phyloP scores from a whole-genome alignment of 2,329 filamentous ascomycete genomes.

The Hypoxylon sp. region DNA sequence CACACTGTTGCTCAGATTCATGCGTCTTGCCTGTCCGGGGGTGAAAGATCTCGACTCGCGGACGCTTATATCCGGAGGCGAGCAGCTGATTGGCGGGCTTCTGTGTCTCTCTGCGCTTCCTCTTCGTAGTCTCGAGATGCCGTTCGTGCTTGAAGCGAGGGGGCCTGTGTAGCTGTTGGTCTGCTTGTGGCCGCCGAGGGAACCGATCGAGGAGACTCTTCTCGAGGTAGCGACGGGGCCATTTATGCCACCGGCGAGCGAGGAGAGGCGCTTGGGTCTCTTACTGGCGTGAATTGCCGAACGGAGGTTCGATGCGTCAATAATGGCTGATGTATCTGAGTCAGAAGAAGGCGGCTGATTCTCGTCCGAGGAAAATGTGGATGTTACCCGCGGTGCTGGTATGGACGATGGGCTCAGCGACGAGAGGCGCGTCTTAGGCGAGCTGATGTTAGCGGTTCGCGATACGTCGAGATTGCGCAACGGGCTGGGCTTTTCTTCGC shows the following conservation, averaged over 20 bases:
- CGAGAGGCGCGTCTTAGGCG: constrained; percentile 59
- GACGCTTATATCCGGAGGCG: constrained; percentile 59
- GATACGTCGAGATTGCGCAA: constrained; percentile 66
- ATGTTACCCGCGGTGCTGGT: constrained; percentile 46
- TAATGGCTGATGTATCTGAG: constrained; percentile 63
- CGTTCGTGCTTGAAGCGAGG: constrained; percentile 67
- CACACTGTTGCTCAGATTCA: constrained; percentile 64
- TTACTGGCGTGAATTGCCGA: constrained; percentile 69
- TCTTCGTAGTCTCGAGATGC: constrained; percentile 69
- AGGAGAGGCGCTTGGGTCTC: constrained; percentile 60
- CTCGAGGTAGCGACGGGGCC: constrained; percentile 51
- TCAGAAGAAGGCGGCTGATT: constrained; percentile 68
- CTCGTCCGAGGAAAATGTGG: constrained; percentile 62
- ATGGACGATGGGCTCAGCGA: constrained; percentile 55
- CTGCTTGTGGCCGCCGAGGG: constrained; percentile 55
- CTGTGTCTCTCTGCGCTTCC: constrained; percentile 66
- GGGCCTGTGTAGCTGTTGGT: constrained; percentile 58
- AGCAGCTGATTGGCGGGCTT: constrained; percentile 69
- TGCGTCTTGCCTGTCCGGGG: constrained; percentile 69
- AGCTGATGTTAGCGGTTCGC: constrained; percentile 66
- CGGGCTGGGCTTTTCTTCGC: constrained; percentile 64
- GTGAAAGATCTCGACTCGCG: constrained; percentile 61
- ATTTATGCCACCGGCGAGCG: constrained; percentile 51
- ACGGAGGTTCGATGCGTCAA: constrained; percentile 70
- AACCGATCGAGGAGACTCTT: constrained; percentile 64